Evolutionary conservation across 176 grass and related monocot species (phyloP), one percentile per base, ranked within the genome.

Genomic region (Tuctoria greenei): DNA sequence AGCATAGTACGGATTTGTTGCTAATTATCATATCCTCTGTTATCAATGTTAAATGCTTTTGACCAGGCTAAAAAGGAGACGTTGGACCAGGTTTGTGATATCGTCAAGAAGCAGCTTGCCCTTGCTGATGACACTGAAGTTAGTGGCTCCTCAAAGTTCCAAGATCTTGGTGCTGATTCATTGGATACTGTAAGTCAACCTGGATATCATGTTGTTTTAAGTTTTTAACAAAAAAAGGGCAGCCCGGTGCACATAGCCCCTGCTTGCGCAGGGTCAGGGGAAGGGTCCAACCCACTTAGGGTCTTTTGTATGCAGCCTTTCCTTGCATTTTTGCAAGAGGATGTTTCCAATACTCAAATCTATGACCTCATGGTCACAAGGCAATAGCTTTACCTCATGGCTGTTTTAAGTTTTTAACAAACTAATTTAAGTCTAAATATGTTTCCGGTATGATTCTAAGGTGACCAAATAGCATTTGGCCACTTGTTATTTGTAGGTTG

Each of bases 91-190:
- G 88, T 91, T 66, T 91, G 88, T 59, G 66, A 73, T 24, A 87
- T 91, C 66, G 88, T 91, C 23, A 91, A 91, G 84, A 77, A 69
- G 61, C 88, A 91, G 61, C 80, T 91, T 56, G 81, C 81, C 0
- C 81, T 91, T 67, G 8, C 69, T 47, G 84, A 77, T 8, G 81
- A 13, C 37, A 63, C 66, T 63, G 46, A 66, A 45, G 71, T 91
- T 52, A 11, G 4, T 69, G 88, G 84, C 10, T 8, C 72, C 50
- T 91, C 88, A 20, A 91, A 87, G 37, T 91, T 91, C 44, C 59
- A 78, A 36, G 84, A 87, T 72, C 88, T 91, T 62, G 88, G 88
- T 41, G 88, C 88, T 57, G 88, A 91, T 87, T 91, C 88, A 16
- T 83, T 91, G 61, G 88, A 91, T 72, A 91, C 88, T n/a, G 88